These are phyloP conservation scores for Mikania micrantha DNA, from an alignment of 129 eudicot genomes.

Conservation along the genomic window DNA sequence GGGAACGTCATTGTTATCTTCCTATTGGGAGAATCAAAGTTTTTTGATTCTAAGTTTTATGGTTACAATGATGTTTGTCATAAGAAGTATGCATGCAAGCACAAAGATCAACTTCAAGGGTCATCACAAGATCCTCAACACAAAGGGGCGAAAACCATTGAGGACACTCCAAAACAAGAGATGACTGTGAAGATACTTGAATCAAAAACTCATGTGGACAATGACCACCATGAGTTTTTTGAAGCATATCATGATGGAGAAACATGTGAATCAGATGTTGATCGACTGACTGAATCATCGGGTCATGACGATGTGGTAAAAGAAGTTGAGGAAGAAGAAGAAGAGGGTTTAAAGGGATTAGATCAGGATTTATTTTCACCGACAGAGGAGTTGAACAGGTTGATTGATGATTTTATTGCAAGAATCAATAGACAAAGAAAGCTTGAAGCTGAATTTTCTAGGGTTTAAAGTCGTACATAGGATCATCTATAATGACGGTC, in stretches of 20 bases:
- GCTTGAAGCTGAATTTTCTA: conserved; percentile 38
- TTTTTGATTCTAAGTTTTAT: conserved; percentile 10
- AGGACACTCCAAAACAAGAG: conserved; percentile 2
- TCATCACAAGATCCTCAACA: conserved; percentile 8
- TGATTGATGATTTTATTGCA: conserved; percentile 60
- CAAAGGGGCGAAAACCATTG: background rate
- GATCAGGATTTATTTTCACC: conserved; percentile 24
- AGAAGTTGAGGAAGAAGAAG: background rate
- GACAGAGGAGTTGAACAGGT: conserved; percentile 40
- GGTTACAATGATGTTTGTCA: conserved; percentile 11
- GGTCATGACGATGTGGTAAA: conserved; percentile 1
- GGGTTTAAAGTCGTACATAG: conserved; percentile 23
- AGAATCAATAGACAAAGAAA: conserved; percentile 43
- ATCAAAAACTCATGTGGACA: conserved; percentile 6
- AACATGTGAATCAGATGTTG: conserved; percentile 2
- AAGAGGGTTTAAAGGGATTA: conserved; percentile 12
- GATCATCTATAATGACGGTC: background rate
- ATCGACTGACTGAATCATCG: background rate
- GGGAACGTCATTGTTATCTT: conserved; percentile 59
- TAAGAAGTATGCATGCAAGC: conserved; percentile 3
- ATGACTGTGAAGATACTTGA: background rate
- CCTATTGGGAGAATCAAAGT: conserved; percentile 49
- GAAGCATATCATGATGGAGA: conserved; percentile 8
- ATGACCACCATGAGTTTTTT: conserved; percentile 18
- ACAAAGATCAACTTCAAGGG: conserved; percentile 3